phyloP scores from a whole-genome alignment of 2,329 filamentous ascomycete genomes.

The Exophiala calicioides region DNA sequence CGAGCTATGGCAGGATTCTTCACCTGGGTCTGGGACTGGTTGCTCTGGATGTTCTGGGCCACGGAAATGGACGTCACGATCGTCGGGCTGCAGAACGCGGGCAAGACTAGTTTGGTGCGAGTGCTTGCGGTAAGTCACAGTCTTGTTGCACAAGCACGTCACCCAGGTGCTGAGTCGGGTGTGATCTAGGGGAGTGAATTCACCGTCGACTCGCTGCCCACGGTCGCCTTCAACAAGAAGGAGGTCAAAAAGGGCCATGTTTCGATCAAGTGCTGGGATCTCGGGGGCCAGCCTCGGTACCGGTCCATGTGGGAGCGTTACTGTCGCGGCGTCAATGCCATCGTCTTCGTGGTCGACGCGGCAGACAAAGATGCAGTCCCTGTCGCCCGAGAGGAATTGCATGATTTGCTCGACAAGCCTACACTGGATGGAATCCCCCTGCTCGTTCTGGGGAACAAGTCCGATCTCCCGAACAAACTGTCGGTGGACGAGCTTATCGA shows the following conservation, averaged over 20 bases:
- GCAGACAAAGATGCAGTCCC: conserved; percentile 79
- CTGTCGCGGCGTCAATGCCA: conserved; percentile 94
- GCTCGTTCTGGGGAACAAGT: conserved; percentile 95
- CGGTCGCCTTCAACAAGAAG: conserved; percentile 99
- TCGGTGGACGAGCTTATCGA: conserved; percentile 96
- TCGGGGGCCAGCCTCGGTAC: conserved; percentile 94
- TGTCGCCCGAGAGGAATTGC: conserved; percentile 87
- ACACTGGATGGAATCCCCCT: conserved; percentile 87
- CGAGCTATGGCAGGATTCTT: conserved; percentile 83
- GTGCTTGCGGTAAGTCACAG: conserved; percentile 80
- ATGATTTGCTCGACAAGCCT: conserved; percentile 80
- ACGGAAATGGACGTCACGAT: conserved; percentile 99
- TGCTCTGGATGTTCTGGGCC: conserved; percentile 96
- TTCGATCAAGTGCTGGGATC: conserved; percentile 98
- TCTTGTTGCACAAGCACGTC: conserved; percentile 3
- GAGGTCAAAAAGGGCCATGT: conserved; percentile 97
- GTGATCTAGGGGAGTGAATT: conserved; percentile 85
- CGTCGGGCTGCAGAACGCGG: conserved; percentile 96
- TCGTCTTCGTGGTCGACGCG: conserved; percentile 98
- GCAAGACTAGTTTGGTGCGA: conserved; percentile 91
- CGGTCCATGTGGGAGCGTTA: conserved; percentile 99
- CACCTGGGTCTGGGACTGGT: conserved; percentile 95
- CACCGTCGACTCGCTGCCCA: conserved; percentile 98
- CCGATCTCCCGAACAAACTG: conserved; percentile 85
- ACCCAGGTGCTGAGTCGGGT: not conserved